A percentile compares a stretch with the other conserved stretches of the same genome.
phyloP scores from a whole-genome alignment of 2,329 filamentous ascomycete species.

The Pseudogymnoascus sp. region DNA sequence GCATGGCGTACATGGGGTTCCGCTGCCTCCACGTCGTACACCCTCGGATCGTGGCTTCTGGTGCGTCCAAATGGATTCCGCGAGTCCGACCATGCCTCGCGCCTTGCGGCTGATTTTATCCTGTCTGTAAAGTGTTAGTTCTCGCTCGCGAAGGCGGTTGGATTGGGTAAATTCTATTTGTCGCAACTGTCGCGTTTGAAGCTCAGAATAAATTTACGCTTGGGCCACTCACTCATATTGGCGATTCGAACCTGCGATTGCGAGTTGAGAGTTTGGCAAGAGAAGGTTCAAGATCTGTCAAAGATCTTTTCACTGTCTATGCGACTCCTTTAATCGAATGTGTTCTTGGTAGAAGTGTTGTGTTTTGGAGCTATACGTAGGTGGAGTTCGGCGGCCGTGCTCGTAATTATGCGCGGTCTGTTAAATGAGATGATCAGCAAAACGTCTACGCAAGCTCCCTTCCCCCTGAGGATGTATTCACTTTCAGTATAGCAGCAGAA shows the following conservation, averaged over 20 bases:
- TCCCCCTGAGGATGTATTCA: background rate
- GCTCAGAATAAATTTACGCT: background rate
- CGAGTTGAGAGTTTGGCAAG: background rate
- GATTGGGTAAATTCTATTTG: background rate
- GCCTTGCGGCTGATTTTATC: background rate
- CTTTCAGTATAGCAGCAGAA: background rate
- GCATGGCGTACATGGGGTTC: background rate
- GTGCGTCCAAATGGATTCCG: background rate
- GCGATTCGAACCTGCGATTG: background rate
- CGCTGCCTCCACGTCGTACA: background rate
- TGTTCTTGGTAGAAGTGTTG: background rate
- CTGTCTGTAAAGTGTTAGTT: background rate
- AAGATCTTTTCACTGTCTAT: background rate
- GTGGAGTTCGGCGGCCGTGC: background rate
- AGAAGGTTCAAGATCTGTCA: background rate
- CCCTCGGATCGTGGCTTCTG: background rate
- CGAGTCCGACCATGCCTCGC: background rate
- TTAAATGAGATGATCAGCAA: background rate
- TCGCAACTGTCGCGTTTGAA: background rate
- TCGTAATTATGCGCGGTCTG: background rate
- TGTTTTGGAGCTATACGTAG: background rate
- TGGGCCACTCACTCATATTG: constrained; percentile 1
- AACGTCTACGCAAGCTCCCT: background rate
- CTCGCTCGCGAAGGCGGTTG: background rate
- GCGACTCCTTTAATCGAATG: background rate